Evolutionary conservation across 306 rosid genomes (phyloP).

Genomic region (Macrotyloma uniflorum): DNA sequence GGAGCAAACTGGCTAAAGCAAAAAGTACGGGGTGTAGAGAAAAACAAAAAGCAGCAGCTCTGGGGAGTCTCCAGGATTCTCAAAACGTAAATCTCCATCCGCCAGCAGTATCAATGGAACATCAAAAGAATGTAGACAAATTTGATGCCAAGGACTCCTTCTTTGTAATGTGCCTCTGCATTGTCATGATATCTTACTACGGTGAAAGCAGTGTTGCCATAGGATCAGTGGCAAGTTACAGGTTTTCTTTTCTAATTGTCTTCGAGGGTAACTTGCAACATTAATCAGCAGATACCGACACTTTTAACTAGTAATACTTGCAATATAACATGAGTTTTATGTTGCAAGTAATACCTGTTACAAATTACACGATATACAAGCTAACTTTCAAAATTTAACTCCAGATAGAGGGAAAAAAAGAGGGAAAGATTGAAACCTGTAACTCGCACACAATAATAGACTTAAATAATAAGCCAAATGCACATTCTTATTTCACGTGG

Average conservation of each 20-base stretch:
- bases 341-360: slow-evolving; percentile 21
- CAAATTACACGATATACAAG: slow-evolving; percentile 1
- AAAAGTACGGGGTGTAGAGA: neutral
- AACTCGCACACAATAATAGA: slow-evolving; percentile 22
- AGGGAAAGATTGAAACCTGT: slow-evolving; percentile 13
- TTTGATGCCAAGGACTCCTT: slow-evolving; percentile 14
- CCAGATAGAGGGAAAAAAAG: neutral
- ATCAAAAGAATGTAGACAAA: slow-evolving; percentile 29
- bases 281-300: neutral
- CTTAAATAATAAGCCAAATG: slow-evolving; percentile 29
- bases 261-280: slow-evolving; percentile 20
- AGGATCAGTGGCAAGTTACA: slow-evolving; percentile 8
- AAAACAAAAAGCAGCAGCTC: neutral
- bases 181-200: slow-evolving; percentile 6
- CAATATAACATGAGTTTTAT: slow-evolving; percentile 1
- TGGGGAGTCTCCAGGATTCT: slow-evolving; percentile 9
- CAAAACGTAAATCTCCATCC: slow-evolving; percentile 9
- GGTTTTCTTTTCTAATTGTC: neutral
- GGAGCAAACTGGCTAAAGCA: neutral
- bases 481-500: slow-evolving; percentile 44
- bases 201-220: neutral
- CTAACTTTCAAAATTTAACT: slow-evolving; percentile 20
- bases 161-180: slow-evolving; percentile 41
- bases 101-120: slow-evolving; percentile 8
- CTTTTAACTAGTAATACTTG: slow-evolving; percentile 20